Evolutionary conservation across 768 basidiomycete species (phyloP), one percentile per base, ranked within the genome.

Genomic region (Naganishia antarctica): DNA sequence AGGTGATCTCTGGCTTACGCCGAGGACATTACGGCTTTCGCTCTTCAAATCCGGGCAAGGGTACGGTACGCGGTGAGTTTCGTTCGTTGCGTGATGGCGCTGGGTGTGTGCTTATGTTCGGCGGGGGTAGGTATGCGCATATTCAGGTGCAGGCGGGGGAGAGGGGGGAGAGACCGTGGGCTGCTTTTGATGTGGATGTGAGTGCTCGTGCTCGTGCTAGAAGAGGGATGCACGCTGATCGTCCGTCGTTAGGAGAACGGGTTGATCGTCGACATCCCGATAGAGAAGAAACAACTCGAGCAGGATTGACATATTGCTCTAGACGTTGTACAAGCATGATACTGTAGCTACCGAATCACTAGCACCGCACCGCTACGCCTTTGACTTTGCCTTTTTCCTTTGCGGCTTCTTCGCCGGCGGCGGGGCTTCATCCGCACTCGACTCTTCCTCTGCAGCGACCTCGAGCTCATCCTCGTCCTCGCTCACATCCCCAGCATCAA

Each of bases 401-500:
- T 58, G 50, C 40, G 50, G 29, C 32, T 31, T 34, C n/a, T 50
- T 50, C 21, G 48, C 40, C 1, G 63, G 49, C 8, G 61, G 49
- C 2, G 61, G 61, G 2, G 46, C 61, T 34, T 64, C 63, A 21
- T 64, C 63, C 44, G 57, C 63, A 29, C 63, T 64, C 44, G 68
- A 68, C 46, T 70, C 68, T 15, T 80, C 81, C 18, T n/a, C n/a
- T n/a, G n/a, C n/a, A n/a, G n/a, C n/a, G n/a, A 75, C 79, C 25
- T 76, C 78, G 6, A 69, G 75, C n/a, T 65, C 76, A 44, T 68
- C 67, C 18, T 75, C 80, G 23, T 76, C 77, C 28, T 78, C 80
- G 60, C 79, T 75, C 43, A 68, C 83, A 81, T 25, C 69, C 75
- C 45, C 71, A 74, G 66, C 78, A 76, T 71, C 66, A 57, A 68